Evolutionary conservation across 2,329 filamentous ascomycete species (phyloP).

Genomic region (Alternaria viburni): DNA sequence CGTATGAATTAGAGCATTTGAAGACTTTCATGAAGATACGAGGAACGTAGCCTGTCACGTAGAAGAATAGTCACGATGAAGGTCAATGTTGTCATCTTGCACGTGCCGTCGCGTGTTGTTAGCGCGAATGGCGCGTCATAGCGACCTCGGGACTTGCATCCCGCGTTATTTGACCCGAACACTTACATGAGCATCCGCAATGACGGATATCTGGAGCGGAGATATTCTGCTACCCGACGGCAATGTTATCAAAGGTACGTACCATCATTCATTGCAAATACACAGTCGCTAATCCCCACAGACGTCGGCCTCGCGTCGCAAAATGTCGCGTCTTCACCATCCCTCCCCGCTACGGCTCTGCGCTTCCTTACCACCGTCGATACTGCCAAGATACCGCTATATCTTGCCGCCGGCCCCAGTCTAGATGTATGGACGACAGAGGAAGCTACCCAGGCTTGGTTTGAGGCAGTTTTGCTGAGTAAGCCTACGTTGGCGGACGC

Average conservation of each 20-base stretch:
- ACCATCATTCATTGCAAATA: no score
- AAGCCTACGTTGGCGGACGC: conserved; percentile 11
- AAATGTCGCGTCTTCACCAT: conserved; percentile 20
- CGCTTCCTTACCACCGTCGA: conserved; percentile 51
- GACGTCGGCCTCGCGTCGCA: conserved; percentile 39
- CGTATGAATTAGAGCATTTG: no score
- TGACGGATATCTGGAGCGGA: conserved; percentile 45
- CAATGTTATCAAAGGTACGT: conserved; percentile 30
- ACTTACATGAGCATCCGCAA: conserved; percentile 13
- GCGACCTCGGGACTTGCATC: background rate
- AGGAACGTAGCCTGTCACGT: no score
- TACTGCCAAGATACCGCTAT: conserved; percentile 48
- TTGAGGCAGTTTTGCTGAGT: conserved; percentile 45
- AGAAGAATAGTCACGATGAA: background rate
- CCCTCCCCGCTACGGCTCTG: conserved; percentile 24
- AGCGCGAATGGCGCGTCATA: conserved; percentile 23
- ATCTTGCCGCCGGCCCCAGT: conserved; percentile 47
- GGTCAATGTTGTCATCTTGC: background rate
- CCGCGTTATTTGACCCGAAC: background rate
- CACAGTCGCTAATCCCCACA: conserved; percentile 11
- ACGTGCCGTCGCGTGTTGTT: conserved; percentile 21
- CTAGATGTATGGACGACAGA: conserved; percentile 48
- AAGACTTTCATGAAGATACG: no score
- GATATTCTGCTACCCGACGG: conserved; percentile 40
- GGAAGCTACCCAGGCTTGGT: conserved; percentile 48